Percentiles rank a stretch among this genome's conserved stretches.
Evolutionary conservation across 2,329 filamentous ascomycete genomes (phyloP).

Genomic region (Phyllosticta citriasiana): DNA sequence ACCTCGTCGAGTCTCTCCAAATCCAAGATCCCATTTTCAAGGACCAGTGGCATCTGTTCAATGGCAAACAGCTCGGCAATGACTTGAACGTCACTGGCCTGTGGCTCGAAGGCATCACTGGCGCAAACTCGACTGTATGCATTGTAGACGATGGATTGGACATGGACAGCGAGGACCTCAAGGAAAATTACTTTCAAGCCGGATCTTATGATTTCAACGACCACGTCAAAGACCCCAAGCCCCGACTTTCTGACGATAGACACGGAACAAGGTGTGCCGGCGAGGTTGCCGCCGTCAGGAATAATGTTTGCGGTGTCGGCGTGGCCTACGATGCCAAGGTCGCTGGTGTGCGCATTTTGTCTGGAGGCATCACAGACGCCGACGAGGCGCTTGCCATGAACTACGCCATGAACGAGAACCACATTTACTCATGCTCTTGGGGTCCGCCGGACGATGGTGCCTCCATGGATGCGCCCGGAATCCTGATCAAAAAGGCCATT

Average conservation of each 20-base stretch:
- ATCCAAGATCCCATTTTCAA: conserved; percentile 86
- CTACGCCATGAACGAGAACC: conserved; percentile 80
- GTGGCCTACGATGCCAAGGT: conserved; percentile 89
- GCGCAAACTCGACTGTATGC: conserved; percentile 77
- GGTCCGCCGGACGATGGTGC: conserved; percentile 87
- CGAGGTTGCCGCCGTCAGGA: conserved; percentile 84
- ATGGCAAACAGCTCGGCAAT: conserved; percentile 68
- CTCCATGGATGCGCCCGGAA: conserved; percentile 87
- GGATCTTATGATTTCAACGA: conserved; percentile 98
- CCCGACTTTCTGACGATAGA: conserved; percentile 71
- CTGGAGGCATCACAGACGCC: conserved; percentile 78
- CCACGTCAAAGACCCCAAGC: conserved; percentile 64
- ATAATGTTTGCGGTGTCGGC: conserved; percentile 89
- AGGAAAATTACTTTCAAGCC: conserved; percentile 83
- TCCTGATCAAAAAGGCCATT: conserved; percentile 84
- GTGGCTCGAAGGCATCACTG: conserved; percentile 85
- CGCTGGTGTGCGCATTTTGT: conserved; percentile 85
- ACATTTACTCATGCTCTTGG: conserved; percentile 99
- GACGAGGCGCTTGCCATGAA: conserved; percentile 91
- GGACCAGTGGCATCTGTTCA: conserved; percentile 93
- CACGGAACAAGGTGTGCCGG: conserved; percentile 94
- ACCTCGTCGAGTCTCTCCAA: conserved; percentile 53
- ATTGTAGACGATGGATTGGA: conserved; percentile 95
- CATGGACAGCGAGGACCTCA: conserved; percentile 88
- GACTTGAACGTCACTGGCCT: conserved; percentile 94